These are phyloP conservation scores for Solanum tacnaense DNA, from an alignment of 257 asterid species.

Conservation along the genomic window DNA sequence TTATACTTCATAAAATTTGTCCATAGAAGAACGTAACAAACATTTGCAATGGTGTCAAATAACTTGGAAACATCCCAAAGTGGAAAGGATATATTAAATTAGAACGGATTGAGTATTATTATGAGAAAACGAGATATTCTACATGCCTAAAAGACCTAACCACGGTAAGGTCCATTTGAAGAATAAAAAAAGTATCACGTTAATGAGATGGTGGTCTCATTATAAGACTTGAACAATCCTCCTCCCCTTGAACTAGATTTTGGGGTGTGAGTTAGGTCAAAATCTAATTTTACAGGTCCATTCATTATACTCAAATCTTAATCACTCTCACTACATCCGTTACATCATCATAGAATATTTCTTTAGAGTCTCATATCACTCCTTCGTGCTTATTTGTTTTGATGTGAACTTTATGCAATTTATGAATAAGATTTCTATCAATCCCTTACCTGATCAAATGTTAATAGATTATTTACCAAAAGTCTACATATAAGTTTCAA, in stretches of 20 bases:
- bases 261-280: not conserved
- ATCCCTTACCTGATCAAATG: not conserved
- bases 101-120: not conserved
- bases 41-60: not conserved
- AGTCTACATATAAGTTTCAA: not conserved
- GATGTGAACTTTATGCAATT: not conserved
- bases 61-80: not conserved
- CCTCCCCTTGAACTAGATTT: not conserved
- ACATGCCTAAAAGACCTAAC: not conserved
- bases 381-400: not conserved
- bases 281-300: not conserved
- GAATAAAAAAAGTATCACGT: not conserved
- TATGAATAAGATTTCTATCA: not conserved
- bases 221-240: not conserved
- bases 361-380: not conserved
- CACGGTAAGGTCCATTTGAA: not conserved
- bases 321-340: not conserved
- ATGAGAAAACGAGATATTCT: not conserved
- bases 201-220: not conserved
- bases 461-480: not conserved
- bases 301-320: not conserved
- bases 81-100: not conserved
- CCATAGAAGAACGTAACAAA: not conserved
- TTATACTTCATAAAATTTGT: not conserved
- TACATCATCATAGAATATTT: not conserved